Base-by-base conservation (phyloP, 306 rosid species). In the Senna siamea region DNA sequence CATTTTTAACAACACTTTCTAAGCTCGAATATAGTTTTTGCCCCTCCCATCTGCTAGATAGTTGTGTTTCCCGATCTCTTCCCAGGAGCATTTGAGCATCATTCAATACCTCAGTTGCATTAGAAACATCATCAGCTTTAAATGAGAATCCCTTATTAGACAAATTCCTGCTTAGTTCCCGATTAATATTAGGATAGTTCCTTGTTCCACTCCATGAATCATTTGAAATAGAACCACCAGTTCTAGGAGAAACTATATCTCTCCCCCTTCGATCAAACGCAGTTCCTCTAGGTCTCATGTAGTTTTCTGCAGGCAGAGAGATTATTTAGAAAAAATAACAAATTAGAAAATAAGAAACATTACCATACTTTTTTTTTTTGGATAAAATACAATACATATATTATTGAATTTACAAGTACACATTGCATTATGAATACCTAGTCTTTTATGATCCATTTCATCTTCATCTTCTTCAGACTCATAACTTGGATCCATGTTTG, bases 391-490 rank as follows among this genome's bases (percentile, higher is more conserved):
- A 34, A 50, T 7, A 15, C 2, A 32, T 15, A 30, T 30, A 41
- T 9, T 0, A 32, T 20, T 44, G 13, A 35, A 28, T 26, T 70
- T n/a, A 55, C 20, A 59, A 75, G 74, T 80, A 57, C 46, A 58
- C 34, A 26, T 62, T 37, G 52, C 4, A 37, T 22, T 65, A 44
- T 73, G 37, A 73, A 52, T 53, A 89, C 89, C 93, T 85, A 78
- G 89, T 89, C 81, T 83, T 82, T 83, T 87, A 73, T 88, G 88
- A 80, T 83, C 89, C 69, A 85, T 75, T 81, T 89, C 94, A 26
- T 85, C 94, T 81, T 84, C 97, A 56, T 92, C 99, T 72, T 91
- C 97, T 74, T 95, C 99, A 6, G 99, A 95, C 80, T 88, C 97
- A 66, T 90, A 85, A 85, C 85, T 92, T 30, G 99, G 99, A 86